These are phyloP conservation scores for Gentiana dahurica DNA, from an alignment of 257 asterid genomes.

Conservation along the genomic window DNA sequence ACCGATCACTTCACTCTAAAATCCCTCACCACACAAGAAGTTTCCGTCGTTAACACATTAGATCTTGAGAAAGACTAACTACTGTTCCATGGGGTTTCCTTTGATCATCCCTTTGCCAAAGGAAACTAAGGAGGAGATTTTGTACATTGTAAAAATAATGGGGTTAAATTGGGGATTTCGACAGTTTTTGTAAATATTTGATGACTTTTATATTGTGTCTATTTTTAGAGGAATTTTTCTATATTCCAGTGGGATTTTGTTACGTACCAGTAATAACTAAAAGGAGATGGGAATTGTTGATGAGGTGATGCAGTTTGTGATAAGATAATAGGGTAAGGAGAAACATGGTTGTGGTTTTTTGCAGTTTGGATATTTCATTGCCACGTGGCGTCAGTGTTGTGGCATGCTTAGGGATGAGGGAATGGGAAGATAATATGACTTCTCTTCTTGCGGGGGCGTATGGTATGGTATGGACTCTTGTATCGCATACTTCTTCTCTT, in stretches of 20 bases:
- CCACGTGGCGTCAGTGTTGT: slow-evolving; percentile 24
- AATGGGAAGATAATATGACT: neutral
- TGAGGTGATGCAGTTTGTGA: slow-evolving; percentile 31
- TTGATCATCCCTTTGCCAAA: slow-evolving; percentile 11
- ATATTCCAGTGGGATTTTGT: slow-evolving; percentile 1
- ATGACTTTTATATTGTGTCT: too few relatives aligned
- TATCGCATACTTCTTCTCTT: too few relatives aligned
- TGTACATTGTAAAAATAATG: slow-evolving; percentile 11
- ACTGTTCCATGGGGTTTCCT: slow-evolving; percentile 9
- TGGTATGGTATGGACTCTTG: too few relatives aligned
- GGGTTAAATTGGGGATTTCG: slow-evolving; percentile 8
- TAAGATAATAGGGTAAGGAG: slow-evolving; percentile 32
- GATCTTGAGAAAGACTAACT: neutral
- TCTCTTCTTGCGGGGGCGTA: too few relatives aligned
- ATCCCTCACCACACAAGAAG: too few relatives aligned
- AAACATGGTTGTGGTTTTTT: slow-evolving; percentile 33
- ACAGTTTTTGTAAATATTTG: too few relatives aligned
- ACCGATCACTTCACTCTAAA: too few relatives aligned
- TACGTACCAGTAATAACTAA: too few relatives aligned
- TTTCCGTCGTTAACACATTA: too few relatives aligned
- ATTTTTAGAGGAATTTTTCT: neutral
- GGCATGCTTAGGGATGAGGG: slow-evolving; percentile 24
- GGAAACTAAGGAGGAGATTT: slow-evolving; percentile 18
- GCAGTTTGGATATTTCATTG: slow-evolving; percentile 30
- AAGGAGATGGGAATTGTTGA: slow-evolving; percentile 15